Percentiles rank a stretch among this genome's conserved stretches.
Evolutionary conservation across 2,329 filamentous ascomycete species (phyloP).

Genomic region (Huntiella savannae): DNA sequence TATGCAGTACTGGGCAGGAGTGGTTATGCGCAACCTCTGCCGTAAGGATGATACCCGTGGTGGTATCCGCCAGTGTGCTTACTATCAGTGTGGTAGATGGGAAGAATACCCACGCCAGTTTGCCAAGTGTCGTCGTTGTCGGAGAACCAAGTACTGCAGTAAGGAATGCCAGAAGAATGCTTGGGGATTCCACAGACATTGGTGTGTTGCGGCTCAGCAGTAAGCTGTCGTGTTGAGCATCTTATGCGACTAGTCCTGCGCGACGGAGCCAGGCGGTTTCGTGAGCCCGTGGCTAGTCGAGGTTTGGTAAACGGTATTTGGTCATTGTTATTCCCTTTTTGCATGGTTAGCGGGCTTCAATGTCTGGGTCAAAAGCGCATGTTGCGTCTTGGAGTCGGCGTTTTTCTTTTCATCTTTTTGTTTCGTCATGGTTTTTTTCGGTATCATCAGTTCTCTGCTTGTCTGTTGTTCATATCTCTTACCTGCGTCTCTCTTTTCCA

Average conservation of each 20-base stretch:
- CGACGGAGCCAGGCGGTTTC: too few species aligned
- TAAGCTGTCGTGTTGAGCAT: conserved; percentile 15
- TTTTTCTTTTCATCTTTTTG: conserved; percentile 1
- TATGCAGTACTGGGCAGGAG: conserved; percentile 99
- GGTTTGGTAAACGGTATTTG: background rate
- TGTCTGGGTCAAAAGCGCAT: conserved; percentile 4
- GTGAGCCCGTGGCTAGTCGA: too few species aligned
- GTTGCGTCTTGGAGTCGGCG: conserved; percentile 3
- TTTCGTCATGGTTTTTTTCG: background rate
- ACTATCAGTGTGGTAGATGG: conserved; percentile 97
- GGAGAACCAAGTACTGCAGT: conserved; percentile 96
- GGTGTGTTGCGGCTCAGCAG: conserved; percentile 65
- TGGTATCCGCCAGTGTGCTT: conserved; percentile 90
- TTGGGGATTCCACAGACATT: conserved; percentile 95
- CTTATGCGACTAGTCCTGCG: too few species aligned
- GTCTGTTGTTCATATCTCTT: background rate
- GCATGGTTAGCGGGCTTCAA: conserved; percentile 4
- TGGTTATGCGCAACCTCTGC: conserved; percentile 97
- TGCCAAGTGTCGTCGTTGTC: conserved; percentile 89
- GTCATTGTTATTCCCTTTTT: background rate
- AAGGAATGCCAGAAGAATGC: conserved; percentile 99
- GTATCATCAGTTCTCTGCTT: background rate
- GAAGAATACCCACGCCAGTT: conserved; percentile 93
- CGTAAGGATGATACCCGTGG: conserved; percentile 90
- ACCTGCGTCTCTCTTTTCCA: background rate